Evolutionary conservation across 2,329 filamentous ascomycete species (phyloP).

Genomic region (Aureobasidium sp.): DNA sequence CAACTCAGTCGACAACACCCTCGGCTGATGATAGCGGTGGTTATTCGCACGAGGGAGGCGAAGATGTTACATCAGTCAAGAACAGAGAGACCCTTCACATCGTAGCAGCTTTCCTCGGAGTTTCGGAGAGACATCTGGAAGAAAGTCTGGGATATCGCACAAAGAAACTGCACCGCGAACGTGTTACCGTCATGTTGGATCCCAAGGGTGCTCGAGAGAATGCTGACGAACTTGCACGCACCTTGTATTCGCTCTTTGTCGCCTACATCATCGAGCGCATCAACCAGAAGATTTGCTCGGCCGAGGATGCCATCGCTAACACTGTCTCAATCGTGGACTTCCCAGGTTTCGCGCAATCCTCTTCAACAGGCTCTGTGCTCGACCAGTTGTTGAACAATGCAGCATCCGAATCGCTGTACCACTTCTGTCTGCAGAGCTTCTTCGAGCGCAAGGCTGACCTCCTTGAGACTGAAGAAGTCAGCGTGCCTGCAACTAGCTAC

Average conservation of each 20-base stretch:
- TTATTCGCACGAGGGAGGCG: slow-evolving; percentile 89
- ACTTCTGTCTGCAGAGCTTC: slow-evolving; percentile 89
- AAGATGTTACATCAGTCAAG: slow-evolving; percentile 77
- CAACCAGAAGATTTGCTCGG: slow-evolving; percentile 81
- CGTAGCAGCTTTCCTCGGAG: slow-evolving; percentile 89
- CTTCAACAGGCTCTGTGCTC: slow-evolving; percentile 73
- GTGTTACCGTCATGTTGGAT: slow-evolving; percentile 98
- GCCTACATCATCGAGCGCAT: slow-evolving; percentile 89
- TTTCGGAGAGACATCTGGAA: slow-evolving; percentile 74
- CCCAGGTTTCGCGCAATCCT: slow-evolving; percentile 82
- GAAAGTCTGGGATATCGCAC: slow-evolving; percentile 90
- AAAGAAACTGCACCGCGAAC: slow-evolving; percentile 90
- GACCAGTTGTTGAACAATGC: slow-evolving; percentile 95
- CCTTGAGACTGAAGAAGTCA: slow-evolving; percentile 89
- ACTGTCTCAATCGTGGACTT: slow-evolving; percentile 95
- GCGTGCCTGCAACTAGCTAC: slow-evolving; percentile 84
- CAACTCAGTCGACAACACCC: slow-evolving; percentile 68
- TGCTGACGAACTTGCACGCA: slow-evolving; percentile 87
- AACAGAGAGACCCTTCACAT: slow-evolving; percentile 86
- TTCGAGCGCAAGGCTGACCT: slow-evolving; percentile 92
- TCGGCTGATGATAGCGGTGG: slow-evolving; percentile 88
- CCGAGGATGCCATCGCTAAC: slow-evolving; percentile 83
- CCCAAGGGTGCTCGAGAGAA: slow-evolving; percentile 83
- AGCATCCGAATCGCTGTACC: slow-evolving; percentile 85
- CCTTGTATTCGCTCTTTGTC: slow-evolving; percentile 86